Evolutionary conservation across 1,139 yeast genomes (phyloP), one percentile per base, ranked within the genome.

Genomic region (Groenewaldozyma sp.): DNA sequence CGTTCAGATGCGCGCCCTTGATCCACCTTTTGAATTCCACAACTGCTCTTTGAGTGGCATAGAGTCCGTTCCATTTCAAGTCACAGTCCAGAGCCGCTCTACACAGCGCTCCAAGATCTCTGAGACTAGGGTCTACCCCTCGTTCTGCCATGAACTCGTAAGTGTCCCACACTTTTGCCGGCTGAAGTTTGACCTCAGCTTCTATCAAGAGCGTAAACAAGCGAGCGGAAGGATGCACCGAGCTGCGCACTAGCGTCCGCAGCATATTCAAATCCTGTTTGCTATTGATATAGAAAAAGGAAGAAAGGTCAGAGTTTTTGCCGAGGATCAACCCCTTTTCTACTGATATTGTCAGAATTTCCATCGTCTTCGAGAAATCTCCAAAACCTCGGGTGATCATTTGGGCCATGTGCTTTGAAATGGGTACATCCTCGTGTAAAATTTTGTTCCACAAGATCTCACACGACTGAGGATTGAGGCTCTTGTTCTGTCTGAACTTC

Each of bases 21-120:
- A 60, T 63, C 51, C 62, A 58, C 41, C 38, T 55, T 43, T 72
- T 69, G 56, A 78, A 75, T 52, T 79, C 83, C 32, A 65, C 69
- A 4, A 77, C 67, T 0, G 82, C 78, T 13, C 77, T 64, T 47
- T 78, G 84, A 1, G 80, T 67, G 0, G 87, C 82, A 43, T 60
- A 71, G 26, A 70, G 45, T 1, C 62, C 63, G 3, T 63, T 73
- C 82, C 82, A 76, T 13, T 59, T 26, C 4, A 57, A 34, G 3
- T 35, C 18, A 9, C 49, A 40, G 22, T 48, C 45, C 36, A 47
- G 39, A 2, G 62, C 62, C 0, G 60, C 58, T 4, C 39, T 37
- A 39, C 60, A 53, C 22, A 60, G 36, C 2, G 48, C 33, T 10
- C 37, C 16, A 14, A 60, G 45, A 1, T 53, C 49, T 6, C 35